These are phyloP conservation scores for Zygosaccharomyces siamensis DNA, from an alignment of 805 yeast species.

Conservation along the genomic window DNA sequence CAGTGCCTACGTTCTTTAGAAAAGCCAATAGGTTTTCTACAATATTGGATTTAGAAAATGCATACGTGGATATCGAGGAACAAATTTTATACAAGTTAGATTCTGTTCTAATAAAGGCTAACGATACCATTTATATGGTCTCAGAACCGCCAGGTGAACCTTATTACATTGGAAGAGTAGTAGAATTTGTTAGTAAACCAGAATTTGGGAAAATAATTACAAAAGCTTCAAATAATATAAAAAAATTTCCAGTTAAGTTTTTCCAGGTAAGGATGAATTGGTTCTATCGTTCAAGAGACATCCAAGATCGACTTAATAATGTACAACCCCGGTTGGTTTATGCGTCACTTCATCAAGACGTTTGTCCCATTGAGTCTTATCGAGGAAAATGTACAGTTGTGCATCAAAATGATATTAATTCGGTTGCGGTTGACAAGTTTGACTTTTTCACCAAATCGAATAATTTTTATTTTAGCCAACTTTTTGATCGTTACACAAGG, in stretches of 20 bases:
- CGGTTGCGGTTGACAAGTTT: conserved; percentile 39
- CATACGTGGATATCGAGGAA: conserved; percentile 31
- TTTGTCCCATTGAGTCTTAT: conserved; percentile 68
- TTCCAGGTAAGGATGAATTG: conserved; percentile 73
- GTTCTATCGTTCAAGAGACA: conserved; percentile 87
- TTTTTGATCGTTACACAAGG: conserved; percentile 82
- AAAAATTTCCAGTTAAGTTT: conserved; percentile 45
- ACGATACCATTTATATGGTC: conserved; percentile 73
- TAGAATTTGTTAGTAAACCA: conserved; percentile 53
- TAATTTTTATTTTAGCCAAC: conserved; percentile 75
- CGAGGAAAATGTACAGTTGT: conserved; percentile 72
- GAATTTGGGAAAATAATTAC: conserved; percentile 20
- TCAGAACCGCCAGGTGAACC: conserved; percentile 96
- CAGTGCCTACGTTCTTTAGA: conserved; percentile 30
- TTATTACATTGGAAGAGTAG: conserved; percentile 77
- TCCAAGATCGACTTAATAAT: conserved; percentile 49
- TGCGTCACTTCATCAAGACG: conserved; percentile 82
- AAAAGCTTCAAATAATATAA: conserved; percentile 10
- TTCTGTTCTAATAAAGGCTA: conserved; percentile 23
- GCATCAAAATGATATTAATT: conserved; percentile 62
- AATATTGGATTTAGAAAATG: conserved; percentile 38
- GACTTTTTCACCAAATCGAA: conserved; percentile 55
- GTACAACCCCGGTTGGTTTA: conserved; percentile 68
- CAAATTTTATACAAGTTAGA: conserved; percentile 24
- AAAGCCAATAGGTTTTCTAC: conserved; percentile 35